Base-by-base conservation (phyloP, 2,329 filamentous ascomycete genomes). In the Zalaria sp. region DNA sequence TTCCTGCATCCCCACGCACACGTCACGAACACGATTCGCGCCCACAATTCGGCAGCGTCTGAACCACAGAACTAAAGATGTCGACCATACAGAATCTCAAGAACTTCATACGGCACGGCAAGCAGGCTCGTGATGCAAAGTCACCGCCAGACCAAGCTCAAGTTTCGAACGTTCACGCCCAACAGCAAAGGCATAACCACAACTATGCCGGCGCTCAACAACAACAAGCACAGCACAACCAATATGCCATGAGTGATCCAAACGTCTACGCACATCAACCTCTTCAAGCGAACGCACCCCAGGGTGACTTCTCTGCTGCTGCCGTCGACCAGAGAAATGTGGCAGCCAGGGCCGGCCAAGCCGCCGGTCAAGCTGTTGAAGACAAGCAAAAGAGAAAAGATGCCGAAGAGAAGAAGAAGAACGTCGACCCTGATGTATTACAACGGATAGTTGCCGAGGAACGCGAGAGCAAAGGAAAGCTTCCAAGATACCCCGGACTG, bases 61-160 rank as follows among this genome's bases (percentile, higher is more conserved):
- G 7, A 32, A 3, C 2, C n/a, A 32, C 29, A n/a, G 36, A 3
- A 40, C 42, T 43, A 31, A 56, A 63, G 43, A 79, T 79, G 76
- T 77, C 73, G 54, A 76, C 76, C 37, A 93, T 95, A 68, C 89
- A 95, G 69, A 91, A 91, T 60, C 77, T 95, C 55, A 95, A 96
- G 68, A 95, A 95, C 66, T 93, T 96, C 66, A 91, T 96, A 66
- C 84, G 89, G 51, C 89, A 95, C 71, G 89, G 89, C 65, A 95
- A 95, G 71, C 87, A 94, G 72, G 89, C 87, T 53, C 83, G 86
- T 51, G 72, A 69, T 49, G 72, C 75, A 51, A 72, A 77, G 43
- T 68, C 69, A 44, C 66, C 62, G 36, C 73, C 73, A 54, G 74
- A 69, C 46, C 74, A 77, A 58, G 71, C 73, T 51, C 81, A 71